Evolutionary conservation across 1,139 yeast genomes (phyloP), one percentile per base, ranked within the genome.

Genomic region (Blastobotrys proliferans): DNA sequence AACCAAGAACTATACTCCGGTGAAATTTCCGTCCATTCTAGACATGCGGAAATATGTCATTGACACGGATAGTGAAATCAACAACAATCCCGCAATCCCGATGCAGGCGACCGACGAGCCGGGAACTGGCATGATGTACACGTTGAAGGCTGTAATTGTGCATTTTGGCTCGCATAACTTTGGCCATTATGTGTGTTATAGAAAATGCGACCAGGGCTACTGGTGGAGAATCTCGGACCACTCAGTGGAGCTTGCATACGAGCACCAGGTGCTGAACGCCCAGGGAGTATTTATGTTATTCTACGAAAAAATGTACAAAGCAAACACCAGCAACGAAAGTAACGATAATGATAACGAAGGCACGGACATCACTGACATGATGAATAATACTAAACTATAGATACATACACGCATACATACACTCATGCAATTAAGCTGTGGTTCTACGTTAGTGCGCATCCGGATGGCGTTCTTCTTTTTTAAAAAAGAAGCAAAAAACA

Each of bases 201-300:
- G 97, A 56, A 81, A 79, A 55, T 58, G 59, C 43, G 74, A 71
- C 46, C 74, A 94, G 55, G 94, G 94, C 1, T 73, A 79, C 10
- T 90, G 97, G 97, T 88, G 96, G 95, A 76, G 95, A 61, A 81
- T 88, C 19, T 83, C 94, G 56, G 97, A 90, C 63, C 95, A 90
- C 57, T 79, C 81, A 1, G 95, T 88, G 2, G 79, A 84, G 50
- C 76, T 84, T 19, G 88, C 87, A 1, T 75, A 78, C 18, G 94
- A 86, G 59, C 76, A 75, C 6, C 95, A 88, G 60, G 97, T 87
- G 1, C 67, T 85, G 47, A 72, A 73, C 13, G 79, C 90, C 3
- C 94, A 85, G 49, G 97, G 97, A 17, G 88, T 94, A 0, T 90
- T 88, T 55, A 86, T 90, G 96, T 63, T 90, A 51, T 90, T 90